Evolutionary conservation across 352 stramenopile species (phyloP), one percentile per base, ranked within the genome.

Genomic region (Globisporangium okanoganense): DNA sequence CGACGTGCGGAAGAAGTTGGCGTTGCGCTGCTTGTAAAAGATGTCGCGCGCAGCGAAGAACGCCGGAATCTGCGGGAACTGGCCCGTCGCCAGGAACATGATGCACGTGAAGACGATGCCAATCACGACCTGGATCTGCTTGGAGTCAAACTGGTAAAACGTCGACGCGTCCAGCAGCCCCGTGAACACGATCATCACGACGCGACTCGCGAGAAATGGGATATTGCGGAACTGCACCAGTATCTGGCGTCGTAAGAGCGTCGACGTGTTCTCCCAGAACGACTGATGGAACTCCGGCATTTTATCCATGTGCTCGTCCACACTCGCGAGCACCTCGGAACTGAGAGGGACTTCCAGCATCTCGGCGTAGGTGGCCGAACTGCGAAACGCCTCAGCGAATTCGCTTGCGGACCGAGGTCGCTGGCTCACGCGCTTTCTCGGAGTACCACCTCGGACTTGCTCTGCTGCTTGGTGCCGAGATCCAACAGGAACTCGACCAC

Each of bases 161-260:
- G 36, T 13, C 31, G 43, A 67, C 24, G 52, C 22, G 41, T 69
- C 60, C 10, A 70, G 25, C 1, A 69, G 10, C 13, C 61, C 61
- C 43, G 65, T 64, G 40, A 70, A 8, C 3, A 65, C 6, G 24
- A 69, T 27, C 36, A 65, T 69, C 12, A 62, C 35, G 5, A 33
- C 43, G 6, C 57, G 53, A 43, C 59, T 52, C 9, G 35, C 25
- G n/a, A 70, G 22, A 33, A 70, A 69, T 13, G 36, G 18, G 6
- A 36, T 44, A 31, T 82, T 60, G 8, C 64, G 62, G 6, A 58
- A 43, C 62, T 71, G 80, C 0, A 94, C 58, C 6, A 77, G 68
- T 55, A 90, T 64, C 41, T 92, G 73, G 6, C 90, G 82, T n/a
- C 40, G 45, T 13, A 77, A 59, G 48, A 67, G 60, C 48, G 68